These are phyloP conservation scores for Phanerochaete sordida DNA, from an alignment of 768 basidiomycete species.

Conservation along the genomic window DNA sequence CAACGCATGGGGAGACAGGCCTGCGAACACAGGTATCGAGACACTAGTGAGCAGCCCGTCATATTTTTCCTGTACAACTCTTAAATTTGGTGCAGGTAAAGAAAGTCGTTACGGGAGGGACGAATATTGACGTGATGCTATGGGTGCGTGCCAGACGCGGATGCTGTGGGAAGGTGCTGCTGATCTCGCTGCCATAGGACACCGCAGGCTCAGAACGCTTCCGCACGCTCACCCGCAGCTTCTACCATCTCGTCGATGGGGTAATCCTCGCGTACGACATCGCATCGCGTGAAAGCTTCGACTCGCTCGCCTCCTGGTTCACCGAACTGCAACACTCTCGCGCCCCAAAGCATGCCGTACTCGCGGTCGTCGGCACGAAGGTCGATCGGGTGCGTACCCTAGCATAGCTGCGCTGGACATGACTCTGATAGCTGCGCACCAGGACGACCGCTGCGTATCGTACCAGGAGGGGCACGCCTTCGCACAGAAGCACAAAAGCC, in stretches of 20 bases:
- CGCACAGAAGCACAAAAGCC: conserved; percentile 75
- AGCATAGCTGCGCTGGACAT: too few relatives aligned
- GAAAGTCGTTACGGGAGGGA: conserved; percentile 52
- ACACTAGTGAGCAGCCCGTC: conserved; percentile 58
- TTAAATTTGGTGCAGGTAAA: conserved; percentile 56
- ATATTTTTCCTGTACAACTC: background rate
- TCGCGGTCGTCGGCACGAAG: conserved; percentile 95
- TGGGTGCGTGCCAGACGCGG: conserved; percentile 93
- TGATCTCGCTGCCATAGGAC: background rate
- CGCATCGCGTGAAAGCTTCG: conserved; percentile 84
- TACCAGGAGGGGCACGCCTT: conserved; percentile 75
- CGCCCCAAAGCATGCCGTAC: conserved; percentile 82
- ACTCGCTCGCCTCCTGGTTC: conserved; percentile 89
- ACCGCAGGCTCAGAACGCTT: conserved; percentile 81
- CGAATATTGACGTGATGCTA: conserved; percentile 91
- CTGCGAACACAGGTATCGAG: conserved; percentile 81
- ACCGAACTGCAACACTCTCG: conserved; percentile 85
- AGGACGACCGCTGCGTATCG: conserved; percentile 40
- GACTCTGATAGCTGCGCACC: too few relatives aligned
- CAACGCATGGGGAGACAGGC: conserved; percentile 58
- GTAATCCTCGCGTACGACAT: conserved; percentile 94
- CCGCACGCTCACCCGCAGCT: conserved; percentile 90
- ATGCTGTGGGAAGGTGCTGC: too few relatives aligned
- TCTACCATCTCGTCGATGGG: conserved; percentile 88
- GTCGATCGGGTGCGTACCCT: conserved; percentile 85